phyloP scores from a whole-genome alignment of 1,139 yeast species.

The Suhomyces atakaporum region DNA sequence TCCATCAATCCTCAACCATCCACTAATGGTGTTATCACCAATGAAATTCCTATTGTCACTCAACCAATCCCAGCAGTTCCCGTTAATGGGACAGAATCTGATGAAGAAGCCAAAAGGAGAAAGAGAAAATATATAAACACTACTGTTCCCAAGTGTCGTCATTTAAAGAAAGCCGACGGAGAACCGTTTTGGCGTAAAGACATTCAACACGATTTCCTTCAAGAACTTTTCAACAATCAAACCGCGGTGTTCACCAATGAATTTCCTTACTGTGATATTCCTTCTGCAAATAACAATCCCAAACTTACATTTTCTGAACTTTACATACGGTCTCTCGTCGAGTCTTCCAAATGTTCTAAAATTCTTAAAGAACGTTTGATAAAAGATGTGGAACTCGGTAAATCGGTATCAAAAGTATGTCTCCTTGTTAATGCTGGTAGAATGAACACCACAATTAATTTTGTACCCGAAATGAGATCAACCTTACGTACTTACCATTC shows the following conservation, averaged over 20 bases:
- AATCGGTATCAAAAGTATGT: slow-evolving; percentile 80
- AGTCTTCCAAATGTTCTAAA: slow-evolving; percentile 81
- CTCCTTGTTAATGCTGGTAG: slow-evolving; percentile 88
- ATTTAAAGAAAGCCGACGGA: slow-evolving; percentile 86
- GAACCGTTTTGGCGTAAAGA: slow-evolving; percentile 90
- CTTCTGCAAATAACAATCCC: slow-evolving; percentile 42
- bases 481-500: slow-evolving; percentile 91
- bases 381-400: slow-evolving; percentile 61
- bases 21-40: not conserved
- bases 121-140: slow-evolving; percentile 16
- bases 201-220: slow-evolving; percentile 80
- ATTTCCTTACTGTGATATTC: slow-evolving; percentile 38
- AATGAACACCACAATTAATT: slow-evolving; percentile 92
- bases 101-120: slow-evolving; percentile 8
- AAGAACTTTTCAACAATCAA: slow-evolving; percentile 62
- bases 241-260: slow-evolving; percentile 69
- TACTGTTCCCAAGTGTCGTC: slow-evolving; percentile 39
- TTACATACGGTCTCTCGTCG: slow-evolving; percentile 79
- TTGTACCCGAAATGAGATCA: slow-evolving; percentile 96
- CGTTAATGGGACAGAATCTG: not conserved
- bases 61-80: not conserved
- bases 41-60: too few species aligned
- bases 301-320: slow-evolving; percentile 80
- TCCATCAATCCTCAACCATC: too few species aligned
- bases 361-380: slow-evolving; percentile 76